Evolutionary conservation across 176 grass and related monocot genomes (phyloP), one percentile per base, ranked within the genome.

Genomic region (Raddia guianensis): DNA sequence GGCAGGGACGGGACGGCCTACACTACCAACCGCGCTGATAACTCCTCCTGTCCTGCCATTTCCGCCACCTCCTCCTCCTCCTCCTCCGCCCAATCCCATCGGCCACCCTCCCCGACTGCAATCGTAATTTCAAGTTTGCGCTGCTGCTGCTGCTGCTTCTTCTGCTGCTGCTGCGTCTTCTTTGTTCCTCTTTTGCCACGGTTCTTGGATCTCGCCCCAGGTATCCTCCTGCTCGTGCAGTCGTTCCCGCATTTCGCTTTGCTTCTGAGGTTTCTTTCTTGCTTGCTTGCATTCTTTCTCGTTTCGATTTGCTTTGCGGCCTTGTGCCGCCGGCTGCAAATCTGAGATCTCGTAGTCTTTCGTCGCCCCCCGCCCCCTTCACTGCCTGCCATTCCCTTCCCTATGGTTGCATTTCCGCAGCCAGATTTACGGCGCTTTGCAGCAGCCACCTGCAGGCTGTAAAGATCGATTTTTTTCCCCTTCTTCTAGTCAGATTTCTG

Each of bases 11-110:
- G 35, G 52, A 27, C 27, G 27, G 52, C 48, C 49, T 67, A 40
- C 10, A 81, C 68, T 71, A 73, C 80, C 80, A 73, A 82, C 80
- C 80, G 19, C 69, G 46, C 68, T 82, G 80, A 82, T 60, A 82
- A 82, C 80, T 82, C 68, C 80, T 60, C 69, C 37, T 63, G 45
- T 71, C 68, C 80, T 73, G 19, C 48, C 3, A 10, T 45, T 12
- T 4, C 46, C 68, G 44, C 68, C 78, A 52, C 78, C 66, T 54
- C 50, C 78, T 44, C 20, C 66, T 54, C 50, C 78, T 44, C 20
- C 55, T 81, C 61, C 21, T 70, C 45, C 10, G 27, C 68, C 79
- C 79, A 68, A 15, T 62, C 55, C 14, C 45, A 81, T 71, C 79
- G 6, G 5, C 1, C 51, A 53, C 51, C 51, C 51, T 53, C 51